Evolutionary conservation across 192 early-diverging fungal genomes (phyloP).

Genomic region (Coemansia sp.): DNA sequence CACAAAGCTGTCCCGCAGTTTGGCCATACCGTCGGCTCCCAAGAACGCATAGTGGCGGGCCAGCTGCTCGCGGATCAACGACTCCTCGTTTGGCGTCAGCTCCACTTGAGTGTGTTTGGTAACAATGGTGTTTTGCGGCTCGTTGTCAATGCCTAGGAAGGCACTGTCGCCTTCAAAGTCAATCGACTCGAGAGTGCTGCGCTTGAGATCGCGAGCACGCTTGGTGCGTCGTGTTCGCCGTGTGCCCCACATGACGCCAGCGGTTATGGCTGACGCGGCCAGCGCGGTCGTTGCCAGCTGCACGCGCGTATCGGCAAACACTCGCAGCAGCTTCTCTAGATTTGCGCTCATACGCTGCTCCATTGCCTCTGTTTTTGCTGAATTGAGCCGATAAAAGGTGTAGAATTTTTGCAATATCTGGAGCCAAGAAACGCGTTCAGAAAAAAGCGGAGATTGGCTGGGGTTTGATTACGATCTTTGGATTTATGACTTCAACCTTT

Average conservation of each 20-base stretch:
- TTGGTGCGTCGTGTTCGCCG: conserved; percentile 53
- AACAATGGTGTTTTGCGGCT: conserved; percentile 15
- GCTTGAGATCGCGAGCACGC: conserved; percentile 59
- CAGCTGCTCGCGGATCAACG: conserved; percentile 81
- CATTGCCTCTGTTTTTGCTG: not conserved
- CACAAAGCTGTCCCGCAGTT: conserved; percentile 79
- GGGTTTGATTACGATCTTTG: too few relatives aligned
- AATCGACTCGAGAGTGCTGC: conserved; percentile 48
- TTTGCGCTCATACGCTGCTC: not conserved
- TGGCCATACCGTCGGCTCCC: conserved; percentile 74
- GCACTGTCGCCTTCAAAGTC: conserved; percentile 14
- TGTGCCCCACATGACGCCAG: conserved; percentile 58
- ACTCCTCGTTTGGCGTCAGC: conserved; percentile 57
- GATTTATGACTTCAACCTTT: too few relatives aligned
- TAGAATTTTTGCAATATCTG: conserved; percentile 3
- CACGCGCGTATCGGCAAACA: conserved; percentile 29
- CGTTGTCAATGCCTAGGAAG: conserved; percentile 1
- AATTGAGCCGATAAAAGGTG: not conserved
- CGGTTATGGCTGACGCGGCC: conserved; percentile 67
- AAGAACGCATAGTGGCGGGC: conserved; percentile 85
- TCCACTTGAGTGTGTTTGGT: conserved; percentile 42
- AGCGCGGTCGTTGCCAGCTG: conserved; percentile 59
- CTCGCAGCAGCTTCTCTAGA: conserved; percentile 34
- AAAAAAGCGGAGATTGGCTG: too few relatives aligned
- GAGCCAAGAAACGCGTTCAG: too few relatives aligned